Evolutionary conservation across 108 stramenopile species (phyloP).

Genomic region (Cylindrotheca fusiformis): DNA sequence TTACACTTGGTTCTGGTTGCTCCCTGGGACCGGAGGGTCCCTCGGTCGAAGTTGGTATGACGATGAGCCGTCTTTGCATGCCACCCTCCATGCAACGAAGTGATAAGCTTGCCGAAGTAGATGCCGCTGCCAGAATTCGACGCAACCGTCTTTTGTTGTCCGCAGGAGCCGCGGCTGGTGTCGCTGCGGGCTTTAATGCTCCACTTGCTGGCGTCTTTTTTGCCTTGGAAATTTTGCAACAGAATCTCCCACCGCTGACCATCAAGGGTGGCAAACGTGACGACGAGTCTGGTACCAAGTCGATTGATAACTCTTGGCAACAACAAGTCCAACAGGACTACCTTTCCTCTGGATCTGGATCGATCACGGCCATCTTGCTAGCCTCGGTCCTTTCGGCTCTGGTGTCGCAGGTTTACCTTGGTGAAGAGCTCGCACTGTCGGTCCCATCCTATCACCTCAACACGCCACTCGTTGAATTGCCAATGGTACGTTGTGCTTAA

Average conservation of each 20-base stretch:
- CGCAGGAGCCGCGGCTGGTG: slow-evolving; percentile 91
- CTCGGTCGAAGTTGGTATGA: slow-evolving; percentile 80
- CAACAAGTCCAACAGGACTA: slow-evolving; percentile 9
- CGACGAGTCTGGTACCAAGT: neutral
- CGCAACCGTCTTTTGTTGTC: slow-evolving; percentile 69
- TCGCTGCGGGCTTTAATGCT: slow-evolving; percentile 92
- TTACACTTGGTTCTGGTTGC: slow-evolving; percentile 87
- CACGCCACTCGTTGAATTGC: slow-evolving; percentile 83
- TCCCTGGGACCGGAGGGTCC: slow-evolving; percentile 92
- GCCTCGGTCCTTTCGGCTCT: slow-evolving; percentile 78
- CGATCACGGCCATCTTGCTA: slow-evolving; percentile 70
- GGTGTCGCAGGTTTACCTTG: slow-evolving; percentile 65
- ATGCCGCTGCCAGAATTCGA: slow-evolving; percentile 10
- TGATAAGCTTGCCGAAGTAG: slow-evolving; percentile 13
- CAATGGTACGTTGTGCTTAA: slow-evolving; percentile 31
- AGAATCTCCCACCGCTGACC: slow-evolving; percentile 41
- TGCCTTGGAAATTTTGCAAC: slow-evolving; percentile 84
- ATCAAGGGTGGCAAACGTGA: neutral
- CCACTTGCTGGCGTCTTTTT: slow-evolving; percentile 93
- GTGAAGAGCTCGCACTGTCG: slow-evolving; percentile 66
- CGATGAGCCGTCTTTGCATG: slow-evolving; percentile 55
- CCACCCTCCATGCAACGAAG: slow-evolving; percentile 7
- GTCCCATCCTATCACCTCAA: slow-evolving; percentile 52
- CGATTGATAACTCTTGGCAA: slow-evolving; percentile 1
- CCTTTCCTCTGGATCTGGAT: slow-evolving; percentile 36